Conservation (phyloP, 2,329 filamentous ascomycete genomes). For the Clonostachys rosea region DNA sequence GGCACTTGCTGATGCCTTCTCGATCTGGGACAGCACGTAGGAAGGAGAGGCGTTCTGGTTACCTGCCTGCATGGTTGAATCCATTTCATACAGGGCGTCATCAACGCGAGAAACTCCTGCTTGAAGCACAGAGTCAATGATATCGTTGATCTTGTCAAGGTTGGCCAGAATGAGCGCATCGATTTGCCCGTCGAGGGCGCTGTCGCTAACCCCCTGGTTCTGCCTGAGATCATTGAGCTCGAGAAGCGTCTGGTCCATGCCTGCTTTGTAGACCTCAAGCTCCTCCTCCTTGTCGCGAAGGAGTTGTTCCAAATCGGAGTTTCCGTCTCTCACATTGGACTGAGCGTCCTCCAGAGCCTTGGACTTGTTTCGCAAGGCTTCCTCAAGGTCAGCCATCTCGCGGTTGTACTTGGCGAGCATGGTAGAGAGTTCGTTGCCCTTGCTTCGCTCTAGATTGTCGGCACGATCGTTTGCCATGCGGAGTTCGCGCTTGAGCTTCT, state of each 20-base stretch:
- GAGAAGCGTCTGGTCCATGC: slow-evolving; percentile 92
- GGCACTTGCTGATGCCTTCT: slow-evolving; percentile 89
- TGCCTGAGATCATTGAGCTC: slow-evolving; percentile 85
- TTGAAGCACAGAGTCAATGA: slow-evolving; percentile 94
- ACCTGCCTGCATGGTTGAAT: slow-evolving; percentile 96
- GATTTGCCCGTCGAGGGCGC: slow-evolving; percentile 83
- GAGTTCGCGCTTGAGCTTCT: slow-evolving; percentile 91
- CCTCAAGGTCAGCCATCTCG: slow-evolving; percentile 94
- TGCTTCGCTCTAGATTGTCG: slow-evolving; percentile 87
- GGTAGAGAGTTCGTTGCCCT: slow-evolving; percentile 90
- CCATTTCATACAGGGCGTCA: slow-evolving; percentile 93
- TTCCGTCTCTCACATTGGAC: slow-evolving; percentile 71
- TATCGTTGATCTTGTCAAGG: slow-evolving; percentile 90
- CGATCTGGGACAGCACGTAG: slow-evolving; percentile 93
- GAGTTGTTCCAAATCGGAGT: slow-evolving; percentile 78
- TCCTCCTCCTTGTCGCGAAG: slow-evolving; percentile 96
- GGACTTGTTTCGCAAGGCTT: slow-evolving; percentile 84
- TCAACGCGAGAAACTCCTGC: slow-evolving; percentile 91
- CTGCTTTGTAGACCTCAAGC: slow-evolving; percentile 95
- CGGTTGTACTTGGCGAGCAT: slow-evolving; percentile 96
- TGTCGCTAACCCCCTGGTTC: slow-evolving; percentile 70
- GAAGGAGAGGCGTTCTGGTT: slow-evolving; percentile 96
- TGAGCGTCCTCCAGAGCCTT: slow-evolving; percentile 81
- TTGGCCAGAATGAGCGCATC: slow-evolving; percentile 84
- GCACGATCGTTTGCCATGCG: slow-evolving; percentile 87